Percentiles rank a stretch among this genome's conserved stretches.
phyloP scores from a whole-genome alignment of 1,139 yeast genomes.

The Geotrichum siamense region DNA sequence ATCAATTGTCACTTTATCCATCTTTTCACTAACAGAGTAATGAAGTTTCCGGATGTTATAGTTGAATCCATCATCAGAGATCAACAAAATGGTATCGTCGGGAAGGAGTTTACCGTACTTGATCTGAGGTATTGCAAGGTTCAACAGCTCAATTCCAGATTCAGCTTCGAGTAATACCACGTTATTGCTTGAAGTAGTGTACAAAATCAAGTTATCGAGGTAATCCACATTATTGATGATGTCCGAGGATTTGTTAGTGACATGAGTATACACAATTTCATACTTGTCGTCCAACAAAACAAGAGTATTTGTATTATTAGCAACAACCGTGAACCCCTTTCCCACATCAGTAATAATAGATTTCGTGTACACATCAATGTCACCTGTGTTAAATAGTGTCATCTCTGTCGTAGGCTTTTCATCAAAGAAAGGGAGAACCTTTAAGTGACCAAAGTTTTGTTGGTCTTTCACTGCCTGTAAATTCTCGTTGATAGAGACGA shows the following conservation, averaged over 20 bases:
- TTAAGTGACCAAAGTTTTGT: constrained; percentile 3
- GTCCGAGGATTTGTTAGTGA: constrained; percentile 1
- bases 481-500: constrained; percentile 4
- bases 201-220: constrained; percentile 1
- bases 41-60: neutral
- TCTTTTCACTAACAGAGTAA: constrained; percentile 1
- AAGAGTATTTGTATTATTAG: neutral
- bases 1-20: constrained; percentile 1
- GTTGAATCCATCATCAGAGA: neutral
- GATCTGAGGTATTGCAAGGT: neutral
- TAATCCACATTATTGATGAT: constrained; percentile 2
- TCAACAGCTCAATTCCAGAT: constrained; percentile 1
- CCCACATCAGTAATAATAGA: constrained; percentile 2
- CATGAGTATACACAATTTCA: neutral
- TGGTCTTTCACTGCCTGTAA: constrained; percentile 1
- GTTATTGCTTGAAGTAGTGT: neutral
- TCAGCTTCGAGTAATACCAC: constrained; percentile 1
- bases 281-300: neutral
- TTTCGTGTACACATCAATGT: constrained; percentile 2
- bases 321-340: neutral
- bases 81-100: neutral
- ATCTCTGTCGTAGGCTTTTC: neutral
- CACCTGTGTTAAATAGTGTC: constrained; percentile 1
- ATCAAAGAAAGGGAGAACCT: neutral
- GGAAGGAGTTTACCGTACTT: constrained; percentile 3